A percentile compares a stretch with the other conserved stretches of the same genome.
Conservation (phyloP, 176 grass and related monocot genomes). For the Oryza meyeriana region DNA sequence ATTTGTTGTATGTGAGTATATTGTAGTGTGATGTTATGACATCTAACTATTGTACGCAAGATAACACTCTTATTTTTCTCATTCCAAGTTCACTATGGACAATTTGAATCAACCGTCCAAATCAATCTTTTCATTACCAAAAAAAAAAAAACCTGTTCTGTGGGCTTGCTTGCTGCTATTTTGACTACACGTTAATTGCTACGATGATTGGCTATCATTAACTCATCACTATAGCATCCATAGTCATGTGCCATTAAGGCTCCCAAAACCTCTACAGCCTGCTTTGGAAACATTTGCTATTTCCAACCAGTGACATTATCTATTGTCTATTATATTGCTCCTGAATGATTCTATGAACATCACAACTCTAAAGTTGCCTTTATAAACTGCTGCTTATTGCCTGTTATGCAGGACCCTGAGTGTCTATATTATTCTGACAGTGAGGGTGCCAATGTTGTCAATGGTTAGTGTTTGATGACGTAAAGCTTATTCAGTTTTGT, state of each 20-base stretch:
- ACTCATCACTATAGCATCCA: not conserved
- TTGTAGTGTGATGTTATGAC: not conserved
- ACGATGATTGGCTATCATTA: not conserved
- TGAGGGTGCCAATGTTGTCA: slow-evolving; percentile 40
- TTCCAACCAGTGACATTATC: not conserved
- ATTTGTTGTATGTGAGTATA: not conserved
- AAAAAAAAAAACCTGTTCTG: not conserved
- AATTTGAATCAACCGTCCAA: not conserved
- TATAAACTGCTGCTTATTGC: slow-evolving; percentile 13
- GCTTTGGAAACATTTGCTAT: not conserved
- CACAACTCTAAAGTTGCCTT: not conserved
- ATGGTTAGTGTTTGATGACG: slow-evolving; percentile 42
- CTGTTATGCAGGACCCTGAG: slow-evolving; percentile 60
- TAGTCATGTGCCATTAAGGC: not conserved
- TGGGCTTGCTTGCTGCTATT: not conserved
- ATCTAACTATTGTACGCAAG: not conserved
- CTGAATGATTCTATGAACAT: not conserved
- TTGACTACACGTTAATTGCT: not conserved
- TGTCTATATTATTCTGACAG: slow-evolving; percentile 77
- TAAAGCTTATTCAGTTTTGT: slow-evolving; percentile 19
- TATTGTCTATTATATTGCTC: not conserved
- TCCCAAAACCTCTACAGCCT: not conserved
- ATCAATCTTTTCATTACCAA: no score
- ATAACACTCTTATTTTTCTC: not conserved
- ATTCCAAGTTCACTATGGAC: no score